Evolutionary conservation across 371 early-diverging fungal genomes (phyloP).

Genomic region (Apophysomyces sp.): DNA sequence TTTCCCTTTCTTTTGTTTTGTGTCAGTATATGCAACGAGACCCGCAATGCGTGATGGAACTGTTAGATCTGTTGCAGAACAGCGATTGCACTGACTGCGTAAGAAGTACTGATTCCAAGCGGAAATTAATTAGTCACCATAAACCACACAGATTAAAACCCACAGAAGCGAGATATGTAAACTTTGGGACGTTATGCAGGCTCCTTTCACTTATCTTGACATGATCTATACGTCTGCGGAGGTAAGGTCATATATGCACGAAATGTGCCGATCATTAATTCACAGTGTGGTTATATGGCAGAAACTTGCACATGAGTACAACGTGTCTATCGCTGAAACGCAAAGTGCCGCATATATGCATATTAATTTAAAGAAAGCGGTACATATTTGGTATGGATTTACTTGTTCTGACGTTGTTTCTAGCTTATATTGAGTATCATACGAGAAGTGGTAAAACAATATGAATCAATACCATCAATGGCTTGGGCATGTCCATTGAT

Average conservation of each 20-base stretch:
- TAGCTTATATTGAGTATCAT: constrained; percentile 1
- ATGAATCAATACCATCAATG: background rate
- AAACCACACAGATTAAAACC: background rate
- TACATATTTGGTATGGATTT: background rate
- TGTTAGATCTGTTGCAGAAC: background rate
- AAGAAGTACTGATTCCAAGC: background rate
- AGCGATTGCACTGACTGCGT: background rate
- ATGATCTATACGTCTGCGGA: background rate
- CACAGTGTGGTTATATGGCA: background rate
- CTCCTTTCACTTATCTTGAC: background rate
- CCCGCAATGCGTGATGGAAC: background rate
- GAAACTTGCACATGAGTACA: background rate
- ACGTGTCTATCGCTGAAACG: background rate
- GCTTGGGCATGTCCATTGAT: constrained; percentile 9
- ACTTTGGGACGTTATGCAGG: background rate
- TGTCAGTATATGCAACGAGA: constrained; percentile 1
- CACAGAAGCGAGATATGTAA: background rate
- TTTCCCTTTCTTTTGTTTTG: constrained; percentile 1
- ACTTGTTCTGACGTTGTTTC: background rate
- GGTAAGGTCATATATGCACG: background rate
- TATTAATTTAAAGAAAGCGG: background rate
- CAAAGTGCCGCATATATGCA: background rate
- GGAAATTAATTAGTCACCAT: background rate
- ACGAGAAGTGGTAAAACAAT: constrained; percentile 2
- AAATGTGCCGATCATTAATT: background rate